Conservation (phyloP, 2,329 filamentous ascomycete genomes). For the Colletotrichum navitas region DNA sequence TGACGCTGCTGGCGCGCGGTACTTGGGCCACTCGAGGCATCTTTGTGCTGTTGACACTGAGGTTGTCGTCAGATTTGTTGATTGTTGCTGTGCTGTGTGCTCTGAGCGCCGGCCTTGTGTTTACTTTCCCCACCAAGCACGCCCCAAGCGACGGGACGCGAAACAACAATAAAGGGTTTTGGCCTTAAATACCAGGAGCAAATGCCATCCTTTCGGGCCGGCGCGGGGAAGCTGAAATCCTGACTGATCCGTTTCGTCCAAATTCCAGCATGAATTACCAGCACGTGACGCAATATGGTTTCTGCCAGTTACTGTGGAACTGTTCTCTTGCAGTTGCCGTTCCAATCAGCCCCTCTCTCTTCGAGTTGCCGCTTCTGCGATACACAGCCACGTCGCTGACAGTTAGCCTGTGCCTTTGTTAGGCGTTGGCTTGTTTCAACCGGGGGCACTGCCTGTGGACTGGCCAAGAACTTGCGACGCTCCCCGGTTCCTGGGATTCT, state of each 20-base stretch:
- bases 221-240: constrained; percentile 19
- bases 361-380: constrained; percentile 25
- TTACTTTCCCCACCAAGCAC: constrained; percentile 41
- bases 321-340: constrained; percentile 40
- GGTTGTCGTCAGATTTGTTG: constrained; percentile 41
- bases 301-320: constrained; percentile 2
- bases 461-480: constrained; percentile 41
- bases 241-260: constrained; percentile 18
- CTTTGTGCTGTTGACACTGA: constrained; percentile 46
- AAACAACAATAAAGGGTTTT: constrained; percentile 32
- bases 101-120: constrained; percentile 28
- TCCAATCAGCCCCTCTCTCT: constrained; percentile 29
- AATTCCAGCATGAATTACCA: not conserved
- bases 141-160: constrained; percentile 35
- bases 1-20: constrained; percentile 62
- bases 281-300: constrained; percentile 1
- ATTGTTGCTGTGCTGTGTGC: constrained; percentile 19
- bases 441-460: constrained; percentile 24
- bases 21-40: constrained; percentile 72
- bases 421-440: constrained; percentile 28
- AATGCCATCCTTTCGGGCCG: constrained; percentile 1
- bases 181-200: constrained; percentile 32
- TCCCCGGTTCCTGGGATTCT: not conserved
- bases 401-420: constrained; percentile 8
- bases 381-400: constrained; percentile 29